Evolutionary conservation across 129 eudicot genomes (phyloP).

Genomic region (Lactuca saligna): DNA sequence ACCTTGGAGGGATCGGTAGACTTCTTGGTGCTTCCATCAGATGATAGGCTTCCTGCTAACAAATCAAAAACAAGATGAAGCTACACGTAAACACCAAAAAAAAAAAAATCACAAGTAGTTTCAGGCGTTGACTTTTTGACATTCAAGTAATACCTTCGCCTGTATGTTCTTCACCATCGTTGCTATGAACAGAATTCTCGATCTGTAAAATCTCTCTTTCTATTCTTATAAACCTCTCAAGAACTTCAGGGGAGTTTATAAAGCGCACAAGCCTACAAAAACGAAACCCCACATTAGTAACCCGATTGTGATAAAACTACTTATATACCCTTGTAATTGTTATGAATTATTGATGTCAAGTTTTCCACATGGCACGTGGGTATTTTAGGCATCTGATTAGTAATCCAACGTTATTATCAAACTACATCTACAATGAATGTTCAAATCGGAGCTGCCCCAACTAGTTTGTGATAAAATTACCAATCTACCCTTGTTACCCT

Average conservation of each 20-base stretch:
- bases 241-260: slow-evolving; percentile 94
- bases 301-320: slow-evolving; percentile 1
- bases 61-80: slow-evolving; percentile 11
- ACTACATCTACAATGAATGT: background rate
- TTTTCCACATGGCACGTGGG: background rate
- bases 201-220: slow-evolving; percentile 86
- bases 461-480: slow-evolving; percentile 11
- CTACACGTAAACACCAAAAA: slow-evolving; percentile 18
- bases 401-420: slow-evolving; percentile 5
- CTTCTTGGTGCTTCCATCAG: slow-evolving; percentile 57
- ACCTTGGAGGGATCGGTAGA: slow-evolving; percentile 66
- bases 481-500: background rate
- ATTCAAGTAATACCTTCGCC: slow-evolving; percentile 62
- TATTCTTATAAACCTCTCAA: slow-evolving; percentile 78
- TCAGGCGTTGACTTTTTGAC: slow-evolving; percentile 20
- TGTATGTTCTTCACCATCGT: slow-evolving; percentile 43
- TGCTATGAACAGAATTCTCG: slow-evolving; percentile 65
- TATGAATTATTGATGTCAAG: background rate
- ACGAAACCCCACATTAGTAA: background rate
- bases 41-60: slow-evolving; percentile 47
- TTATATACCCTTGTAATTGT: background rate
- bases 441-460: background rate
- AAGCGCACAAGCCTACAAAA: slow-evolving; percentile 86
- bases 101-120: slow-evolving; percentile 7
- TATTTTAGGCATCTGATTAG: slow-evolving; percentile 1